phyloP scores from a whole-genome alignment of 2,329 filamentous ascomycete genomes.

The Arthroderma sp. region DNA sequence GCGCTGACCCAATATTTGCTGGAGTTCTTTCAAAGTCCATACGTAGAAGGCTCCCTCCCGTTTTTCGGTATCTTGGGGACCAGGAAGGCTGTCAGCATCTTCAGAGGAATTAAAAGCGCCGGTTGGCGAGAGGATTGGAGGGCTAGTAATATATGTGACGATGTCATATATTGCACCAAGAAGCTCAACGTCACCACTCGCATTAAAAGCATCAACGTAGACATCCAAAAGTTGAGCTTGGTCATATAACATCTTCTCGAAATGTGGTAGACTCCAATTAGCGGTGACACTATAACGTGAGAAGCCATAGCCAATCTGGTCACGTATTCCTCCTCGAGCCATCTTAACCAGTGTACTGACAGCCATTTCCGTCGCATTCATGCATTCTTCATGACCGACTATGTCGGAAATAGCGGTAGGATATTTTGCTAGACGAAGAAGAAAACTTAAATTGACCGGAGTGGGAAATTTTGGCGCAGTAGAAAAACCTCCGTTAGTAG shows the following conservation, averaged over 20 bases:
- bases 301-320: constrained; percentile 66
- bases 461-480: constrained; percentile 78
- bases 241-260: constrained; percentile 94
- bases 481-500: constrained; percentile 66
- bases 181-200: constrained; percentile 55
- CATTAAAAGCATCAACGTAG: constrained; percentile 74
- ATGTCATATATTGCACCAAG: constrained; percentile 68
- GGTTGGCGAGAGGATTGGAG: constrained; percentile 50
- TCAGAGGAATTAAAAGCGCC: constrained; percentile 82
- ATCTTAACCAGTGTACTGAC: constrained; percentile 69
- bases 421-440: constrained; percentile 61
- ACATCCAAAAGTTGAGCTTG: constrained; percentile 74
- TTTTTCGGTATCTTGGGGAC: constrained; percentile 63
- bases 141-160: constrained; percentile 67
- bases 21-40: constrained; percentile 81
- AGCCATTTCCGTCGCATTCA: constrained; percentile 63
- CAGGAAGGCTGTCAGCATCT: constrained; percentile 71
- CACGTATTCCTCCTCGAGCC: constrained; percentile 56
- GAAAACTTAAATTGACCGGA: constrained; percentile 68
- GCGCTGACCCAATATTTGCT: constrained; percentile 55
- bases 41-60: constrained; percentile 88
- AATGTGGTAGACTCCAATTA: constrained; percentile 90
- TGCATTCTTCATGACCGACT: constrained; percentile 70
- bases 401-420: constrained; percentile 65
- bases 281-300: constrained; percentile 77